phyloP scores from a whole-genome alignment of 2,329 filamentous ascomycete species.

The Fusarium pininemorale region DNA sequence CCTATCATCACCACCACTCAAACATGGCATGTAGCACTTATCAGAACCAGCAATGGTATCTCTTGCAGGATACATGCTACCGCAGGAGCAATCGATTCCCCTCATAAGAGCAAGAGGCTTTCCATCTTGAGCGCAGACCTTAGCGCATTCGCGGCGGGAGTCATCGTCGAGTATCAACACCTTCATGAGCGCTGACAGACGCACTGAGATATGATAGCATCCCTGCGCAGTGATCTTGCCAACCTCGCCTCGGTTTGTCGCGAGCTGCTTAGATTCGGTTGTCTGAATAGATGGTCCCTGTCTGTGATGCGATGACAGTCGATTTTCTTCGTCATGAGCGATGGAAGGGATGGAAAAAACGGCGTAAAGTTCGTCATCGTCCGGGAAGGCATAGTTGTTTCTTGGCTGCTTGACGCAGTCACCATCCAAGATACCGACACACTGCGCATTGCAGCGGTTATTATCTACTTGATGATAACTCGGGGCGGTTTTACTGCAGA shows the following conservation, averaged over 20 bases:
- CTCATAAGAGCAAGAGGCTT: not conserved
- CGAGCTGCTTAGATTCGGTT: not conserved
- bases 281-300: not conserved
- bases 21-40: not conserved
- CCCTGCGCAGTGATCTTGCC: not conserved
- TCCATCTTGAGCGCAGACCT: not conserved
- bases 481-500: not conserved
- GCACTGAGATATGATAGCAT: not conserved
- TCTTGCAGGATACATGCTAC: not conserved
- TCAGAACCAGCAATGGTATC: not conserved
- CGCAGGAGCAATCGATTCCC: not conserved
- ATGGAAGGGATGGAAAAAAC: not conserved
- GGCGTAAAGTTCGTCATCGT: not conserved
- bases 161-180: not conserved
- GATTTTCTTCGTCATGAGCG: not conserved
- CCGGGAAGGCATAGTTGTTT: not conserved
- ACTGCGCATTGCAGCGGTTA: not conserved
- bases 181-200: too few species aligned
- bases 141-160: not conserved
- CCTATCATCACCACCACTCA: not conserved
- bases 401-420: not conserved
- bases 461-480: not conserved
- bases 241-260: not conserved
- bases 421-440: not conserved
- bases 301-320: not conserved